Evolutionary conservation across 1,284 basidiomycete species (phyloP).

Genomic region (Fomitopsis schrenkii): DNA sequence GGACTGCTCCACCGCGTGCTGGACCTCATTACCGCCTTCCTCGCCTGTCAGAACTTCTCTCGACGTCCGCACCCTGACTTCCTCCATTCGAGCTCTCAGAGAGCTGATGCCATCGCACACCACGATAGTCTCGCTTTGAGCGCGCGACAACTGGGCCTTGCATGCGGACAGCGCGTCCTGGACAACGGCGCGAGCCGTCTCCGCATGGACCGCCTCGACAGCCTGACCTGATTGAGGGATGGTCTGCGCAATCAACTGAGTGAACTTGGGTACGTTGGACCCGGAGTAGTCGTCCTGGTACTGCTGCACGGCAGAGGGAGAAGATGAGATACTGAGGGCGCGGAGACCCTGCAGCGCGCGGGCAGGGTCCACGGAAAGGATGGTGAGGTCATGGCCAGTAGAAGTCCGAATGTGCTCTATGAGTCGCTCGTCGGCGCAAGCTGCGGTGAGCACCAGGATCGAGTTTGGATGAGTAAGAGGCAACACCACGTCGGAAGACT

Average conservation of each 20-base stretch:
- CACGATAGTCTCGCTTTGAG: constrained; percentile 26
- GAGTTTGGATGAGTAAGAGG: constrained; percentile 46
- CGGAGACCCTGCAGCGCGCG: constrained; percentile 52
- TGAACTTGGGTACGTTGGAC: constrained; percentile 53
- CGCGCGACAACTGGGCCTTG: constrained; percentile 23
- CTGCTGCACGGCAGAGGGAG: constrained; percentile 47
- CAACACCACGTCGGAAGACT: constrained; percentile 20
- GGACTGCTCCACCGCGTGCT: constrained; percentile 44
- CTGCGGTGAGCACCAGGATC: constrained; percentile 43
- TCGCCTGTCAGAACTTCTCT: constrained; percentile 33
- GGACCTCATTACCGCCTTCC: constrained; percentile 37
- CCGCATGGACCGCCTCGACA: constrained; percentile 20
- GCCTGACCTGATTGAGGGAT: constrained; percentile 21
- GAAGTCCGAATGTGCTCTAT: constrained; percentile 9
- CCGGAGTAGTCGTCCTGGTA: constrained; percentile 60
- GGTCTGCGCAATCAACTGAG: constrained; percentile 34
- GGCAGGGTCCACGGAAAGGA: constrained; percentile 49
- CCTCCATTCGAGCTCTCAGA: constrained; percentile 31
- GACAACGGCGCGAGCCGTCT: constrained; percentile 31
- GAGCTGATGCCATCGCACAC: constrained; percentile 25
- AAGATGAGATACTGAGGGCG: constrained; percentile 40
- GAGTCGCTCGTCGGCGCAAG: constrained; percentile 15
- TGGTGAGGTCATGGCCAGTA: constrained; percentile 10
- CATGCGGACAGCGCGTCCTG: constrained; percentile 32
- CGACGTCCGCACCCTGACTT: constrained; percentile 27